Conservation (phyloP, 1,284 basidiomycete genomes). For the Microstroma glucosiphilum region DNA sequence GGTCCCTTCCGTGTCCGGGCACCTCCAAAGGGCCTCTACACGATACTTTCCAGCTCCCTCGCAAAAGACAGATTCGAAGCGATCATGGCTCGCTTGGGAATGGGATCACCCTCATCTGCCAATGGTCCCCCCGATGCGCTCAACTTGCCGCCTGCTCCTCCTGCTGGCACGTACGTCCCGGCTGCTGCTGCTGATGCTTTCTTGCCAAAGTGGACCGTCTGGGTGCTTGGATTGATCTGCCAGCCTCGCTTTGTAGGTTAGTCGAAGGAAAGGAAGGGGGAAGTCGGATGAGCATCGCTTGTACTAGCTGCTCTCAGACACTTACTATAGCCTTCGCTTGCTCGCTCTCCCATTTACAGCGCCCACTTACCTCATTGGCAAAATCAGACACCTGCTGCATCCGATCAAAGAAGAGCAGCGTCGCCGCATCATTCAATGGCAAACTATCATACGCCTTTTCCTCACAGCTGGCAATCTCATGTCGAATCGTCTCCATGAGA, state of each 20-base stretch:
- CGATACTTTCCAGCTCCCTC: constrained; percentile 49
- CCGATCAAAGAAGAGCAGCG: constrained; percentile 76
- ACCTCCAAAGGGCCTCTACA: too few species aligned
- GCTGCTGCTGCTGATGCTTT: constrained; percentile 13
- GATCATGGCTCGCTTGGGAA: constrained; percentile 46
- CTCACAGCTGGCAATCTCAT: constrained; percentile 88
- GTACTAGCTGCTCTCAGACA: background rate
- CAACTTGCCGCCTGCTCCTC: constrained; percentile 7
- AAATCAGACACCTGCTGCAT: constrained; percentile 70
- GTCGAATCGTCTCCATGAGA: constrained; percentile 84
- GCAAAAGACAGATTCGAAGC: constrained; percentile 45
- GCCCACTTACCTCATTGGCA: constrained; percentile 59
- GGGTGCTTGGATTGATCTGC: constrained; percentile 50
- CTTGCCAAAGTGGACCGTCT: constrained; percentile 42
- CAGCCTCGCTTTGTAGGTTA: constrained; percentile 45
- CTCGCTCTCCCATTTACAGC: background rate
- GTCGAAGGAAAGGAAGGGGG: background rate
- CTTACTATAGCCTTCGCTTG: too few species aligned
- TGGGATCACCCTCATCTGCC: constrained; percentile 16
- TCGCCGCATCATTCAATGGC: constrained; percentile 78
- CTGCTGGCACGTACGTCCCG: constrained; percentile 18
- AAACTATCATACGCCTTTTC: constrained; percentile 81
- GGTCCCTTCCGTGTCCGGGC: too few species aligned
- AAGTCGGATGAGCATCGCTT: background rate
- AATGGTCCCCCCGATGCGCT: too few species aligned